Conservation (phyloP, 2,329 filamentous ascomycete genomes). For the Nemania sp. region DNA sequence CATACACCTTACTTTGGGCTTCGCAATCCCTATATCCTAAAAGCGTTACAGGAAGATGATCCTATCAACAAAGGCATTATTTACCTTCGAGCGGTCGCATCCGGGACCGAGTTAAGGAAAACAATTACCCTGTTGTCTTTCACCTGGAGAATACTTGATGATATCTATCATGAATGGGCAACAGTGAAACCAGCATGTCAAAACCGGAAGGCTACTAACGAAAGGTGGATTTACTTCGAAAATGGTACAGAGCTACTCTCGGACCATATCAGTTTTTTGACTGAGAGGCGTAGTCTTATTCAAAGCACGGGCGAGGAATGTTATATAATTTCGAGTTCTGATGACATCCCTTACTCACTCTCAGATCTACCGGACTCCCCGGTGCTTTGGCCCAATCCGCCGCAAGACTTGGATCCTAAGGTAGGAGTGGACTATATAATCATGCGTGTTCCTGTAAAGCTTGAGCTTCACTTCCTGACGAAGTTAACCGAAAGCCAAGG, state of each 20-base stretch:
- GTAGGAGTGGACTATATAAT: not conserved
- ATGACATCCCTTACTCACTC: not conserved
- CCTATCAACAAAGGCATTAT: conserved; percentile 4
- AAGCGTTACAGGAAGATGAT: conserved; percentile 9
- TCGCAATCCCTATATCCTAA: conserved; percentile 5
- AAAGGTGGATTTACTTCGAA: not conserved
- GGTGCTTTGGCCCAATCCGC: not conserved
- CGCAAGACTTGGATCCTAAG: not conserved
- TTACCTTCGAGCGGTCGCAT: conserved; percentile 14
- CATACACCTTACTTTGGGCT: conserved; percentile 20
- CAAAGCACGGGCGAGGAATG: not conserved
- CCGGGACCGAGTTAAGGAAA: not conserved
- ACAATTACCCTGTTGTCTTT: conserved; percentile 5
- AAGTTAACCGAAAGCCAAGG: not conserved
- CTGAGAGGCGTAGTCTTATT: not conserved
- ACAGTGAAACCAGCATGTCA: not conserved
- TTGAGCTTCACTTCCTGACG: not conserved
- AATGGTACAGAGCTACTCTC: not conserved
- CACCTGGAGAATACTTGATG: not conserved
- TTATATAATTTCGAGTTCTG: not conserved
- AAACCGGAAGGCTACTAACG: not conserved
- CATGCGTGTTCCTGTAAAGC: not conserved
- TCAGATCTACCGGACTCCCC: not conserved
- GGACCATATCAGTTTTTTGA: not conserved
- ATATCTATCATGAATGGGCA: conserved; percentile 4